Percentiles rank a stretch among this genome's conserved stretches.
Evolutionary conservation across 257 asterid genomes (phyloP).

Genomic region (Oldenlandia corymbosa): DNA sequence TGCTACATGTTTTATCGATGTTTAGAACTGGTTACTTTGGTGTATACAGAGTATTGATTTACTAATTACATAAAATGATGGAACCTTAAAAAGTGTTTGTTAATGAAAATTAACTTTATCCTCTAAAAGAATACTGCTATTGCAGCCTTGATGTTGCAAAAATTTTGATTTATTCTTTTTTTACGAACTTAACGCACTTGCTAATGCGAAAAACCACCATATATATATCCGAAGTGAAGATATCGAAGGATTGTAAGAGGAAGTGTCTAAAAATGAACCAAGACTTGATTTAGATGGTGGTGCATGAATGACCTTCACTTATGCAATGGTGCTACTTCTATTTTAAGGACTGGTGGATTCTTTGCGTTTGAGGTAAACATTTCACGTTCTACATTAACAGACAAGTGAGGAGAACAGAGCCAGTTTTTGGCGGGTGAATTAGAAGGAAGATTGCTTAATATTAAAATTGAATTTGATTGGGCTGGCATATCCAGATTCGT

Average conservation of each 20-base stretch:
- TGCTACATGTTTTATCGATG: too few species aligned
- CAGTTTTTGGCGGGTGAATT: conserved; percentile 37
- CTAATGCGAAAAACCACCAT: too few species aligned
- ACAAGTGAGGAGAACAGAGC: conserved; percentile 83
- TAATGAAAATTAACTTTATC: too few species aligned
- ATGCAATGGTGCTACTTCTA: conserved; percentile 59
- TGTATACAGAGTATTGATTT: too few species aligned
- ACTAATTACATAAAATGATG: too few species aligned
- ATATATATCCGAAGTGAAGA: conserved; percentile 67
- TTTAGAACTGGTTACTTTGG: too few species aligned
- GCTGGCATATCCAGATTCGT: conserved; percentile 73
- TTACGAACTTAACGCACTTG: too few species aligned
- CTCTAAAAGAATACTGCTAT: too few species aligned
- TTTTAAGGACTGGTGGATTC: conserved; percentile 79
- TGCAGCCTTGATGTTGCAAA: too few species aligned
- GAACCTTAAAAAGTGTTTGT: too few species aligned
- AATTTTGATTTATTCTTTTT: too few species aligned
- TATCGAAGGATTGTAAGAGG: conserved; percentile 69
- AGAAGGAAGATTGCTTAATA: conserved; percentile 44
- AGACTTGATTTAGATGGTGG: conserved; percentile 88
- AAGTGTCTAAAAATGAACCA: conserved; percentile 76
- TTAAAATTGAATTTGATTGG: conserved; percentile 50
- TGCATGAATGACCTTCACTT: conserved; percentile 57
- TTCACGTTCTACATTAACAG: conserved; percentile 39
- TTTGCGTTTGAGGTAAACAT: conserved; percentile 79